These are phyloP conservation scores for Colletotrichum plurivorum DNA, from an alignment of 2,329 filamentous ascomycete species.

Conservation along the genomic window DNA sequence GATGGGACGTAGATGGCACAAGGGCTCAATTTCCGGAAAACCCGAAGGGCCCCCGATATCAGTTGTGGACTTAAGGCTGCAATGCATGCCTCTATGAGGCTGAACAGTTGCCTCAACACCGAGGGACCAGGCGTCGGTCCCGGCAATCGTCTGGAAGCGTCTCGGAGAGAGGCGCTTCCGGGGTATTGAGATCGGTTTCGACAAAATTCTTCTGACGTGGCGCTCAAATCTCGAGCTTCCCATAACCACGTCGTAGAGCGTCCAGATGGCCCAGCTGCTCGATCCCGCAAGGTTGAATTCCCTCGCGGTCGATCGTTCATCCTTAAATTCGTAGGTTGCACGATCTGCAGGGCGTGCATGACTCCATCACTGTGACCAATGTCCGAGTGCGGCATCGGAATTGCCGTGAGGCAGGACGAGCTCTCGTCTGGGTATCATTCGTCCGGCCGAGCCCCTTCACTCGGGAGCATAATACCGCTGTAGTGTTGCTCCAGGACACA, in stretches of 20 bases:
- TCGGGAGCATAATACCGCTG: not conserved
- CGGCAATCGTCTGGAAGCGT: too few relatives aligned
- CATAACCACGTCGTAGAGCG: not conserved
- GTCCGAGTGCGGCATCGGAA: not conserved
- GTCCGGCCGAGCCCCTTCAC: conserved; percentile 12
- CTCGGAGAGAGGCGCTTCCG: too few relatives aligned
- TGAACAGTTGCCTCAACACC: too few relatives aligned
- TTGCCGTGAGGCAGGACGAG: conserved; percentile 9
- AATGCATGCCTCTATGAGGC: too few relatives aligned
- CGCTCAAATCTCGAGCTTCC: not conserved
- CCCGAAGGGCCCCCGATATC: too few relatives aligned
- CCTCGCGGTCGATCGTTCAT: too few relatives aligned
- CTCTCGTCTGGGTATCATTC: conserved; percentile 36
- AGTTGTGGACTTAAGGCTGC: too few relatives aligned
- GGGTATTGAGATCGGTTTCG: not conserved
- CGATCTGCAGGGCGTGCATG: not conserved
- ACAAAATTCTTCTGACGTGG: not conserved
- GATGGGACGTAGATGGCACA: not conserved
- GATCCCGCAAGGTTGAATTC: not conserved
- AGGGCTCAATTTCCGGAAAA: too few relatives aligned
- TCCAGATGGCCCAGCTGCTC: not conserved
- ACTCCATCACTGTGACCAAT: not conserved
- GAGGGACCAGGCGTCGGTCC: too few relatives aligned
- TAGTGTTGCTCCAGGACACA: not conserved
- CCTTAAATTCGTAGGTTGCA: not conserved